Base-by-base conservation (phyloP, 2,329 filamentous ascomycete species). In the Monosporascus sp. region DNA sequence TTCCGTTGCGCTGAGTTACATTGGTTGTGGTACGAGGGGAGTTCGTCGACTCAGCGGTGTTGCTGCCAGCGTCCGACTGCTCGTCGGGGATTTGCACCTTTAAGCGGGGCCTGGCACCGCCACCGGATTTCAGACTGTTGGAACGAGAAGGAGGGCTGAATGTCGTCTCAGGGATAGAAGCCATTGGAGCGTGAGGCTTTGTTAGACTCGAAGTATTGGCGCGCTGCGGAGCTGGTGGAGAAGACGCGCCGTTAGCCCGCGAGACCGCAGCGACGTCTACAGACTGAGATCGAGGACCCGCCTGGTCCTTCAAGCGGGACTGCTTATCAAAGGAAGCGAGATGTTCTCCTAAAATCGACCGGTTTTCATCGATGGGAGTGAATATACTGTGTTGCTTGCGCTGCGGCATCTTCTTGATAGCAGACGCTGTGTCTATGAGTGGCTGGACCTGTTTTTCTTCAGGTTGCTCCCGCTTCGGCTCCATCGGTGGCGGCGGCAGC, bases 21-120 rank as follows among this genome's bases (percentile, higher is more conserved):
- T 81, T 80, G 43, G 76, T 78, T 18, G 81, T 77, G 39, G 83
- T 83, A 43, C 81, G 81, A 35, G 87, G 70, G 65, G 88, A 75
- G 69, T 82, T 68, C 25, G 60, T 68, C 69, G 88, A 89, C 52
- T 89, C 89, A 47, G 80, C 89, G 3, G 88, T 89, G 46, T 84
- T 87, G 55, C 82, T 87, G 53, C 85, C 89, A 45, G 75, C 75
- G 61, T 96, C 90, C 9, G 90, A 95, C 41, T 85, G 84, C 64
- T 96, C 94, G 60, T 91, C 93, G 0, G 94, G 94, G 63, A 99
- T 99, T 66, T 97, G 91, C 5, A 99, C 90, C 62, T 90, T 96
- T 47, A 99, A 77, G 50, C 90, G 83, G 3, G 94, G 94, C 51
- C 92, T 82, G 63, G 89, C 85, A 8, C 83, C 84, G 52, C 82